Evolutionary conservation across 768 basidiomycete genomes (phyloP), one percentile per base, ranked within the genome.

Genomic region (Boletus edulis): DNA sequence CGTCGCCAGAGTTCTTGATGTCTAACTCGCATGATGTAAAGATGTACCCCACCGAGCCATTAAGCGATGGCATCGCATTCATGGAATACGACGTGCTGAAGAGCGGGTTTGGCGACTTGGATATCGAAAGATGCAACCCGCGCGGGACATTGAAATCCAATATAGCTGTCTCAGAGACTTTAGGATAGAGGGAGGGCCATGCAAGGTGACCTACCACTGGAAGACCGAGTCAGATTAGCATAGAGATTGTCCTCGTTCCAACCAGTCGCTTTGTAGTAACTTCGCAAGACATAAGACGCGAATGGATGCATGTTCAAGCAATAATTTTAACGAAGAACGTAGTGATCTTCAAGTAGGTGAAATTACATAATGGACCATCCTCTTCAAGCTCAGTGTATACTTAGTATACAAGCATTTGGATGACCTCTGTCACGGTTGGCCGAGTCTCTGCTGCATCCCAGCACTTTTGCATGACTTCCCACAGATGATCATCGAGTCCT

Each of bases 241-340:
- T 92, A 98, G 20, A 96, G 77, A 65, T 96, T 96, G 72, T 98
- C 95, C 68, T 96, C 92, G 63, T 94, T 94, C 96, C 96, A 98
- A 58, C 92, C 91, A 32, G 93, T 97, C n/a, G 85, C 85, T 60
- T 83, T 81, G 77, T 93, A 94, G 72, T 96, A 98, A 69, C 81
- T 87, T 59, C 89, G 87, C 37, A 98, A 78, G 53, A 98, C 87
- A 74, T 93, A 91, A 14, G 89, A 82, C 38, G 91, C 86, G 65
- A 93, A 93, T 7, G 91, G 88, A 73, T 91, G 88, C 91, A 93
- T 91, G 43, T 51, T 46, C 29, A 17, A 51, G 44, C 31, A n/a
- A n/a, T n/a, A n/a, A n/a, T n/a, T n/a, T n/a, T 45, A 27, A 18
- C 7, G 12, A 31, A 2, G 20, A 3, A 39, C 38, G 38, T 35